A percentile compares a stretch with the other conserved stretches of the same genome.
These are phyloP conservation scores for Teratosphaeria epicoccoides DNA, from an alignment of 2,329 filamentous ascomycete genomes.

Conservation along the genomic window DNA sequence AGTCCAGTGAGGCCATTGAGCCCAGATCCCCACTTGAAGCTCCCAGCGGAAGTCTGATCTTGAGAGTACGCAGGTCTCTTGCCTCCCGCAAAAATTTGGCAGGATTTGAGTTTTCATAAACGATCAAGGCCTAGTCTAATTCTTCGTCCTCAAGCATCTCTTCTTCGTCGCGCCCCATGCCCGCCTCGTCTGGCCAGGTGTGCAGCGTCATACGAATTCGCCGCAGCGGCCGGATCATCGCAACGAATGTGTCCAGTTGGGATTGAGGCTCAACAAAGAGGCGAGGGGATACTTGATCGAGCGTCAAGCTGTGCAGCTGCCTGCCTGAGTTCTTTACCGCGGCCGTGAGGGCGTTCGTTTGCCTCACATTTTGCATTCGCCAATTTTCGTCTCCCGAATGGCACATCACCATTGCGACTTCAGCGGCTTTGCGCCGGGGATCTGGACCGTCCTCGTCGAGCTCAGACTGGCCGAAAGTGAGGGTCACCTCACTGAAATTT, in stretches of 20 bases:
- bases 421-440: neutral
- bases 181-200: neutral
- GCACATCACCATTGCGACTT: neutral
- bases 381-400: neutral
- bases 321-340: neutral
- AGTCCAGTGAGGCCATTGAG: conserved; percentile 96
- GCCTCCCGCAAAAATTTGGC: neutral
- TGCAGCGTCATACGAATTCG: neutral
- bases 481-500: neutral
- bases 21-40: conserved; percentile 52
- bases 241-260: neutral
- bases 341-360: neutral
- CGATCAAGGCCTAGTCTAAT: neutral
- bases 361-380: neutral
- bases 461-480: neutral
- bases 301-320: neutral
- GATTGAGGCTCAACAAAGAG: neutral
- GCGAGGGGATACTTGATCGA: neutral
- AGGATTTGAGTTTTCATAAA: neutral
- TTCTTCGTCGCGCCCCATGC: neutral
- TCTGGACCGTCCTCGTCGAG: neutral
- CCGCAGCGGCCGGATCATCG: neutral
- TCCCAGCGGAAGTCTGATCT: neutral
- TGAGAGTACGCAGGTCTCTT: neutral
- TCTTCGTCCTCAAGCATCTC: neutral